Percentiles rank a stretch among this genome's conserved stretches.
These are phyloP conservation scores for Ogataea pini DNA, from an alignment of 805 yeast species.

Conservation along the genomic window DNA sequence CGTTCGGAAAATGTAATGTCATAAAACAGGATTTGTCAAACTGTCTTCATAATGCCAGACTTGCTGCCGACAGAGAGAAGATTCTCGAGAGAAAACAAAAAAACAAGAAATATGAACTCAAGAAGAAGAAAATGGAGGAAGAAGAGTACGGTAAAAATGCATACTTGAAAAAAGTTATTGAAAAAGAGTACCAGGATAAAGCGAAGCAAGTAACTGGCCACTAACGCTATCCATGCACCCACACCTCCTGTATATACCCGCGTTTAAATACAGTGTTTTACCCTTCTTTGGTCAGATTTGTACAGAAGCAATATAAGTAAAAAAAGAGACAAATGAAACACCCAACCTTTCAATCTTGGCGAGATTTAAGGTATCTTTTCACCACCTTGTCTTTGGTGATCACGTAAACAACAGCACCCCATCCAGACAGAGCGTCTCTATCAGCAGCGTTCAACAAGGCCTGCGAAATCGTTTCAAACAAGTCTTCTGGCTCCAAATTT, in stretches of 20 bases:
- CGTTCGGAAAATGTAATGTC: slow-evolving; percentile 81
- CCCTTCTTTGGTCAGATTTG: not conserved
- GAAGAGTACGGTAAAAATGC: slow-evolving; percentile 79
- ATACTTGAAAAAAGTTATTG: slow-evolving; percentile 64
- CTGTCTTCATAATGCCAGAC: slow-evolving; percentile 80
- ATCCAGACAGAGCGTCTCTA: slow-evolving; percentile 95
- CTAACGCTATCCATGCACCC: not conserved
- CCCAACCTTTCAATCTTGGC: slow-evolving; percentile 70
- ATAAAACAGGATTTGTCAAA: slow-evolving; percentile 75
- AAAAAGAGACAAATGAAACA: not conserved
- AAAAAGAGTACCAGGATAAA: slow-evolving; percentile 42
- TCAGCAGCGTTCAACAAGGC: slow-evolving; percentile 92
- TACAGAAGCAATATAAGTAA: slow-evolving; percentile 4
- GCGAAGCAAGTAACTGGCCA: slow-evolving; percentile 3
- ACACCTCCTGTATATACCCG: not conserved
- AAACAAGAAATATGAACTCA: slow-evolving; percentile 53
- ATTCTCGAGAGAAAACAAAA: slow-evolving; percentile 55
- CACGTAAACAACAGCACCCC: slow-evolving; percentile 96
- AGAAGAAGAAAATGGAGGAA: slow-evolving; percentile 65
- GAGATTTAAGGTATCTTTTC: slow-evolving; percentile 83
- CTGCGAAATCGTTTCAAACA: slow-evolving; percentile 94
- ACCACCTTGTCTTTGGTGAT: slow-evolving; percentile 89
- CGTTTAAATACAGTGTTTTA: not conserved
- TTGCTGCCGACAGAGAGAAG: slow-evolving; percentile 58
- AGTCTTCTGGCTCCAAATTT: slow-evolving; percentile 86